Evolutionary conservation across 345 rosid genomes (phyloP), one percentile per base, ranked within the genome.

Genomic region (Hypericum androsaemum): DNA sequence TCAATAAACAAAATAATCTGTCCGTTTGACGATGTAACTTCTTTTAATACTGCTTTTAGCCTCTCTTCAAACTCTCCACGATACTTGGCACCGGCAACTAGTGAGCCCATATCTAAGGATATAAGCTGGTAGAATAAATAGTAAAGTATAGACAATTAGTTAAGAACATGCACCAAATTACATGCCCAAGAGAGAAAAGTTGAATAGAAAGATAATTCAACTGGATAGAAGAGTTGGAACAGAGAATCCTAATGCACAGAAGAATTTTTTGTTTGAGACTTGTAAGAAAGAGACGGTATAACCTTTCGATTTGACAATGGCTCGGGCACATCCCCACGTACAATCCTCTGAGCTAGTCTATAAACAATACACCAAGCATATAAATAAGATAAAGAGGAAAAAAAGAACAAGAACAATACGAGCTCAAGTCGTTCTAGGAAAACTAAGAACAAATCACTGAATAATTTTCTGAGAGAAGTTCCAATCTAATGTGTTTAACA

Each of bases 301-400:
- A 84, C 94, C 94, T 75, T 80, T 39, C 88, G 61, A 44, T 86
- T 80, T 61, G 71, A 45, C 58, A 86, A 62, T n/a, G 94, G 84
- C 66, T 89, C 90, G 7, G 84, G 97, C 71, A 86, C 97, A 70
- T 86, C 95, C 49, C 97, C 94, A 38, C 88, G 63, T 41, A 86
- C 84, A 61, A 86, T 89, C 56, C 89, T 72, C 51, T 86, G 94
- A 11, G 84, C 88, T 62, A 89, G 70, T 64, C 95, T 86, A 80
- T 61, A 61, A 54, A 58, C n/a, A 39, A 62, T 10, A 12, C 7
- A 12, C 43, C 52, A 44, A 6, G 41, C 44, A 55, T 10, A 39
- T 12, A 39, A 38, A 15, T 28, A 11, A 35, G 2, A 61, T 12
- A 14, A 51, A 58, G 12, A 43, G 2, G 6, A 49, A 37, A 2